These are phyloP conservation scores for Canavalia gladiata DNA, from an alignment of 306 rosid genomes.

Conservation along the genomic window DNA sequence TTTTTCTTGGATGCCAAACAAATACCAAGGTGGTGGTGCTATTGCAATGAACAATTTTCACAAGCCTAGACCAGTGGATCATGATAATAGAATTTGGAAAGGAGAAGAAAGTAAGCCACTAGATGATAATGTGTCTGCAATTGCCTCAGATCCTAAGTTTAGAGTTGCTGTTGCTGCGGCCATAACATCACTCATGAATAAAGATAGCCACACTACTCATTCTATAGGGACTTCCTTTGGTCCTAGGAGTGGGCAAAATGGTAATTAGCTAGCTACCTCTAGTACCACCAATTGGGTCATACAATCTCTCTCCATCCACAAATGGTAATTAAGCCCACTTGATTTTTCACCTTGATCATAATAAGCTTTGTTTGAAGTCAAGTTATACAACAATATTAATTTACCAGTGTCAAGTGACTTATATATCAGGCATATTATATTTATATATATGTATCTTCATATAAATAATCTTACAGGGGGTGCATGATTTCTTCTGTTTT, in stretches of 20 bases:
- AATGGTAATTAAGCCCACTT: slow-evolving; percentile 53
- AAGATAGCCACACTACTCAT: slow-evolving; percentile 58
- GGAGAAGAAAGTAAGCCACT: slow-evolving; percentile 49
- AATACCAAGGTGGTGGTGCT: slow-evolving; percentile 21
- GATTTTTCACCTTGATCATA: slow-evolving; percentile 38
- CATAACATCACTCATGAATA: slow-evolving; percentile 73
- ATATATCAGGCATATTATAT: background rate
- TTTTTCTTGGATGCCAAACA: slow-evolving; percentile 64
- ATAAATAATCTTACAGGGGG: slow-evolving; percentile 30
- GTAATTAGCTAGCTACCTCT: slow-evolving; percentile 40
- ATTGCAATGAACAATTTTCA: slow-evolving; percentile 38
- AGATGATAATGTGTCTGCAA: slow-evolving; percentile 67
- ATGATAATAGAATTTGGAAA: slow-evolving; percentile 44
- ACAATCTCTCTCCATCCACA: slow-evolving; percentile 55
- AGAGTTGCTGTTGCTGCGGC: slow-evolving; percentile 94
- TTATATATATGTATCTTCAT: background rate
- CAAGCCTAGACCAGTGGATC: slow-evolving; percentile 35
- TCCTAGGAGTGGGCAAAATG: slow-evolving; percentile 52
- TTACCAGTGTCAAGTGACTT: background rate
- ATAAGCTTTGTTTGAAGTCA: background rate
- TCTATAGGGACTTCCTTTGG: slow-evolving; percentile 49
- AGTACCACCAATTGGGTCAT: slow-evolving; percentile 55
- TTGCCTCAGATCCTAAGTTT: slow-evolving; percentile 92
- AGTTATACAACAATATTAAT: background rate
- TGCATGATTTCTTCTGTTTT: background rate